Evolutionary conservation across 1,284 basidiomycete genomes (phyloP), one percentile per base, ranked within the genome.

Genomic region (Macrocybe sp.): DNA sequence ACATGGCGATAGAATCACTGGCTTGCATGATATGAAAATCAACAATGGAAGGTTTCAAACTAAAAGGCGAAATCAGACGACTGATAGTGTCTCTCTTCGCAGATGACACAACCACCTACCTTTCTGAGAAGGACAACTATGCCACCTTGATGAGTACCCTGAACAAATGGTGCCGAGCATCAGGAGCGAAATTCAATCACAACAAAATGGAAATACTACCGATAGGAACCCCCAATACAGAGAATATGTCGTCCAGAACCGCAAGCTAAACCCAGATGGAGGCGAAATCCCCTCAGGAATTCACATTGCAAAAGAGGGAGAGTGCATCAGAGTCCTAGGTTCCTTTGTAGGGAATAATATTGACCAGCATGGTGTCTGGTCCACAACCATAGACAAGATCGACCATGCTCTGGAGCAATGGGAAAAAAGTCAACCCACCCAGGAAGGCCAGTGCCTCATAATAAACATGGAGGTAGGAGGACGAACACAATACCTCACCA

Each of bases 101-200:
- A 2, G 64, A 66, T 45, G 63, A 67, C 39, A 66, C 65, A 11
- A 61, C 59, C 1, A 54, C 62, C 0, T 64, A 57, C 42, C 55
- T 67, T 2, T 41, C 39, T 3, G 44, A 55, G 42, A 28, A 51
- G 1, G 64, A 68, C 33, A 46, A 53, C 33, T 54, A 58, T 16
- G 7, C 42, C 0, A 46, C 35, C 10, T 57, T 68, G 0, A 43
- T 53, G 14, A 28, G 10, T 1, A 59, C 62, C 0, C 56, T 69
- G 1, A 22, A 46, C 0, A 50, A 49, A n/a, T 70, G 63, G 64
- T 72, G 68, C 44, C 31, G 31, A 7, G 65, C 57, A 7, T 64
- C 65, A 37, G 56, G 57, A 0, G 67, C 67, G 0, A 66, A 64
- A 40, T 70, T 69, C 47, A 70, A 69, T 43, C 49, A 54, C 0